Conservation (phyloP, 805 yeast genomes). For the Suhomyces vadensis region DNA sequence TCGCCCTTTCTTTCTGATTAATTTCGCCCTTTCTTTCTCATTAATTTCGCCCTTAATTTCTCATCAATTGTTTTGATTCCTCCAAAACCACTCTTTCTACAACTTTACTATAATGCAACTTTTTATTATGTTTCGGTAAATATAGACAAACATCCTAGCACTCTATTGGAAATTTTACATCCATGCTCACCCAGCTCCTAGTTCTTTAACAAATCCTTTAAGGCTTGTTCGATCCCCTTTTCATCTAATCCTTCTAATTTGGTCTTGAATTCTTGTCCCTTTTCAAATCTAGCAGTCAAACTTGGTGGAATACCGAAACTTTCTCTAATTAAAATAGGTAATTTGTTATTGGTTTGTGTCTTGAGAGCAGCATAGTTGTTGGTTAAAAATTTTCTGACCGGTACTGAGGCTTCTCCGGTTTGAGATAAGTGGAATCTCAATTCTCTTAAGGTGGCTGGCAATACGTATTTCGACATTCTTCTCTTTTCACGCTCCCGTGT, state of each 20-base stretch:
- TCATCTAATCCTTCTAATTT: conserved; percentile 50
- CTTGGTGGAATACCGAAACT: conserved; percentile 71
- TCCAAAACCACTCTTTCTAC: too few relatives aligned
- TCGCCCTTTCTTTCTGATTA: background rate
- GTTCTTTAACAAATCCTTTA: conserved; percentile 39
- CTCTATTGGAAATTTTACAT: background rate
- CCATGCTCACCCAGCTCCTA: conserved; percentile 4
- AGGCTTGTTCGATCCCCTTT: conserved; percentile 43
- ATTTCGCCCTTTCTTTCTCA: background rate
- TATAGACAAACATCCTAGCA: background rate
- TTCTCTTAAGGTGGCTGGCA: conserved; percentile 67
- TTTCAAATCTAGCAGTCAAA: conserved; percentile 70
- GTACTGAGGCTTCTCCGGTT: conserved; percentile 68
- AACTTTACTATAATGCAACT: background rate
- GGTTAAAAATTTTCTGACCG: conserved; percentile 64
- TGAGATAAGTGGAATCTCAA: conserved; percentile 81
- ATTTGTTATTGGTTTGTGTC: conserved; percentile 53
- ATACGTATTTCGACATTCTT: conserved; percentile 42
- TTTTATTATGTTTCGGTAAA: conserved; percentile 1
- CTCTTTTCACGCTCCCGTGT: background rate
- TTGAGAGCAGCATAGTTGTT: conserved; percentile 66
- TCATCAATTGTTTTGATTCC: background rate
- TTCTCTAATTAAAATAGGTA: conserved; percentile 80
- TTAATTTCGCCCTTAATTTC: background rate
- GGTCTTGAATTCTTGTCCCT: conserved; percentile 51